Conservation (phyloP, 2,329 filamentous ascomycete genomes). For the Paecilomyces dactylethromorphus region DNA sequence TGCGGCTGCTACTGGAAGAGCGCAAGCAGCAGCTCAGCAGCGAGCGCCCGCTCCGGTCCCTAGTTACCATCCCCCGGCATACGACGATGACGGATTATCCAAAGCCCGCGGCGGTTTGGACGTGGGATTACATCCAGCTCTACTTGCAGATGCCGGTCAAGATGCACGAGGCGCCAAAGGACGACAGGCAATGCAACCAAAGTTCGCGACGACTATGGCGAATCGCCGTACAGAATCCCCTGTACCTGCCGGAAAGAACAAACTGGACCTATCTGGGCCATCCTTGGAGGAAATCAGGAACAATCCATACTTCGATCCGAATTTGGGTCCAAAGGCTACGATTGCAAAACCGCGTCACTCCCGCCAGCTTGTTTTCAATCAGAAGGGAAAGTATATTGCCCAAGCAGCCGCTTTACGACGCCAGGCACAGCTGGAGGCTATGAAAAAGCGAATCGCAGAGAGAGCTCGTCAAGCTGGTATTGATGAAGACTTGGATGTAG, state of each 20-base stretch:
- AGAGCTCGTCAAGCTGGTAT: constrained; percentile 85
- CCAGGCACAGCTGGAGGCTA: constrained; percentile 81
- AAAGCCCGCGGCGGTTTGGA: constrained; percentile 62
- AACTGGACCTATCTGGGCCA: constrained; percentile 51
- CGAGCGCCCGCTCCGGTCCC: constrained; percentile 36
- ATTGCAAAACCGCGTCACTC: constrained; percentile 59
- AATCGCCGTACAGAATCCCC: constrained; percentile 47
- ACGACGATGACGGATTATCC: constrained; percentile 43
- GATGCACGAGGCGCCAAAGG: constrained; percentile 38
- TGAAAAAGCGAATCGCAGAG: constrained; percentile 89
- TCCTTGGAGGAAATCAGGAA: constrained; percentile 53
- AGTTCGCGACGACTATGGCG: constrained; percentile 49
- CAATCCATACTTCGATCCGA: constrained; percentile 81
- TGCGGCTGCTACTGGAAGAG: constrained; percentile 61
- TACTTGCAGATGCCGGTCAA: constrained; percentile 47
- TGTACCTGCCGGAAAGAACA: constrained; percentile 28
- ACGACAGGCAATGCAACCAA: constrained; percentile 41
- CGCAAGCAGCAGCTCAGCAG: constrained; percentile 35
- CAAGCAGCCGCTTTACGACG: constrained; percentile 84
- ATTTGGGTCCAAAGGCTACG: constrained; percentile 52
- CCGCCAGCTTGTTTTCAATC: constrained; percentile 79
- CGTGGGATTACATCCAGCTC: constrained; percentile 69
- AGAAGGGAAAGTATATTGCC: constrained; percentile 94
- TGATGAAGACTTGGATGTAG: constrained; percentile 80
- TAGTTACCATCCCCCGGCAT: constrained; percentile 34